These are phyloP conservation scores for Arthrobotrys conoides DNA, from an alignment of 2,329 filamentous ascomycete species.

Conservation along the genomic window DNA sequence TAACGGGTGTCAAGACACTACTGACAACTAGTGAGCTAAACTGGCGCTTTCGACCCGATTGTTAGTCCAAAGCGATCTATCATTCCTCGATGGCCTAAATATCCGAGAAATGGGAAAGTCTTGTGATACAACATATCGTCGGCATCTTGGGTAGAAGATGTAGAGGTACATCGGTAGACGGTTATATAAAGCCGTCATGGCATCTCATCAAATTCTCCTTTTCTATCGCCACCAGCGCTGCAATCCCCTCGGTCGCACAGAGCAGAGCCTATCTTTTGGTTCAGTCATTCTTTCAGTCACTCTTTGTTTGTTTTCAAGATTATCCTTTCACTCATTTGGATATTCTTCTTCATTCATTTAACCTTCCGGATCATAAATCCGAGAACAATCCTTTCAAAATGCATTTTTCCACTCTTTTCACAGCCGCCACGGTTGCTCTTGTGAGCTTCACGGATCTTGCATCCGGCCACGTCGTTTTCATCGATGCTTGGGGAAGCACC, in stretches of 20 bases:
- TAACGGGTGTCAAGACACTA: not conserved
- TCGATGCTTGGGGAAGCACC: constrained; percentile 20
- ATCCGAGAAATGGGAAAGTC: not conserved
- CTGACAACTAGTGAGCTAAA: not conserved
- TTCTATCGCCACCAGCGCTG: not conserved
- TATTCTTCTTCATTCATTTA: not conserved
- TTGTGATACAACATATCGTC: not conserved
- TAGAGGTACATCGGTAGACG: no score
- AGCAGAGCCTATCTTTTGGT: not conserved
- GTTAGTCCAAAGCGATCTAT: not conserved
- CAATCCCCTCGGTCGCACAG: not conserved
- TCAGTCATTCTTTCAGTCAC: constrained; percentile 4
- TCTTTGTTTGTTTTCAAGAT: not conserved
- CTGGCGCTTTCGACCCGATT: not conserved
- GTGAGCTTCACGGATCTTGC: not conserved
- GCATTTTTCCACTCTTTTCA: constrained; percentile 25
- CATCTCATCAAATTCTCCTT: not conserved
- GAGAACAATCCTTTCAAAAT: constrained; percentile 10
- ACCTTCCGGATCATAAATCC: constrained; percentile 1
- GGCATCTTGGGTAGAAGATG: not conserved
- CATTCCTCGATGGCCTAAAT: not conserved
- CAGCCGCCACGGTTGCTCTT: not conserved
- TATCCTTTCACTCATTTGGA: not conserved
- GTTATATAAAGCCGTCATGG: not conserved
- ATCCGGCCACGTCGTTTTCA: constrained; percentile 17